These are phyloP conservation scores for Royoungia palumana DNA, from an alignment of 768 basidiomycete genomes.

Conservation along the genomic window DNA sequence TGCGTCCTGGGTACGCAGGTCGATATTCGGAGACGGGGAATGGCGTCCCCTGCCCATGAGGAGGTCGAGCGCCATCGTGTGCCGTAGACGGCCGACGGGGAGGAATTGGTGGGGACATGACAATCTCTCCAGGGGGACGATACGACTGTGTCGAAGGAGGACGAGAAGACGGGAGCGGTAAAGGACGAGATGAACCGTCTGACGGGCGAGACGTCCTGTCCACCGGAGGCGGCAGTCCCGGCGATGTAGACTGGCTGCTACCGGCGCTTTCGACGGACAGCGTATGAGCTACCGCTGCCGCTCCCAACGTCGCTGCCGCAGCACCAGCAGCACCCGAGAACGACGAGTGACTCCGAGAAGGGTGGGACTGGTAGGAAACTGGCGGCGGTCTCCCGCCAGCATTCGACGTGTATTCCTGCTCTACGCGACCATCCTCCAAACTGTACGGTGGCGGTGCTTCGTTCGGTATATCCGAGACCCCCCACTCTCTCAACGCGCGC, in stretches of 20 bases:
- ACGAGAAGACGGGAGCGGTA: not conserved
- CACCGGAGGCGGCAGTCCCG: constrained; percentile 10
- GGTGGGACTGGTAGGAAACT: constrained; percentile 1
- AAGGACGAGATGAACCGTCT: not conserved
- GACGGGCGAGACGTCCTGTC: constrained; percentile 13
- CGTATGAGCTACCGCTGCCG: not conserved
- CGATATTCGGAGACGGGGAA: not conserved
- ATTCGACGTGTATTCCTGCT: not conserved
- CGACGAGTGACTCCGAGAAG: constrained; percentile 11
- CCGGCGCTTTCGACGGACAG: not conserved
- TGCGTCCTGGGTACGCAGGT: not conserved
- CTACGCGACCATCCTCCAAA: constrained; percentile 37
- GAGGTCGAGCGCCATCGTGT: not conserved
- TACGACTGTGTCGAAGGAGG: not conserved
- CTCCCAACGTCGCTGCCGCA: not conserved
- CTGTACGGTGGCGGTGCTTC: constrained; percentile 69
- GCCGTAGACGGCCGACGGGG: not conserved
- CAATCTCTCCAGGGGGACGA: not conserved
- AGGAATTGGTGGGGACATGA: not conserved
- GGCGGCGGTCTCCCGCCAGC: not conserved
- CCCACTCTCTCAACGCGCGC: constrained; percentile 46
- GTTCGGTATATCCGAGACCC: constrained; percentile 27
- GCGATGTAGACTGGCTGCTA: not conserved
- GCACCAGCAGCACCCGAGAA: not conserved
- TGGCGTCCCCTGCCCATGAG: not conserved